A percentile compares a stretch with the other conserved stretches of the same genome.
phyloP scores from a whole-genome alignment of 2,329 filamentous ascomycete genomes.

The Penicillium sp. region DNA sequence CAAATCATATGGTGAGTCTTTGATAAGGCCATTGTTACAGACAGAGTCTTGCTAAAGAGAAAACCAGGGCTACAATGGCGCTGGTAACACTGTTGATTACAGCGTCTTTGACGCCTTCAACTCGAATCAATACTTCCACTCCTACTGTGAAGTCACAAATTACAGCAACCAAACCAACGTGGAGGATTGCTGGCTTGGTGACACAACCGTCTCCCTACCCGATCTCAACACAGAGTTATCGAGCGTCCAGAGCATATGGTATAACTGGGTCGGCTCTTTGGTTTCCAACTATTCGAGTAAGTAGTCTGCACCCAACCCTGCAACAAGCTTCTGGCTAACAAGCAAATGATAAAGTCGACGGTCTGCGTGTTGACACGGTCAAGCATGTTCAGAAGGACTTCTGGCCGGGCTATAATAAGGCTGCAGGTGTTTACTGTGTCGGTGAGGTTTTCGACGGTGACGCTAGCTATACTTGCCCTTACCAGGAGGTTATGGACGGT shows the following conservation, averaged over 20 bases:
- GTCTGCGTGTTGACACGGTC: background rate
- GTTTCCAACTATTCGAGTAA: conserved; percentile 64
- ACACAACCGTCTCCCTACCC: conserved; percentile 59
- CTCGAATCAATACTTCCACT: conserved; percentile 60
- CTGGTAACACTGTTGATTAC: conserved; percentile 55
- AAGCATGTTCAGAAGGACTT: conserved; percentile 52
- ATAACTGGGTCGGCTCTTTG: conserved; percentile 61
- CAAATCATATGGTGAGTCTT: conserved; percentile 21
- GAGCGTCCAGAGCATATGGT: conserved; percentile 53
- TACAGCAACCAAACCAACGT: conserved; percentile 53
- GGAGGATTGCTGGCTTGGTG: conserved; percentile 57
- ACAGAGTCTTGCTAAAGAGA: too few species aligned
- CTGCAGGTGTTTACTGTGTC: conserved; percentile 51
- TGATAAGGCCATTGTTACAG: background rate
- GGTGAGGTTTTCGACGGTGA: conserved; percentile 51
- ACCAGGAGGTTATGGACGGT: conserved; percentile 49
- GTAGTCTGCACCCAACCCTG: background rate
- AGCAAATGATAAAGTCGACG: background rate
- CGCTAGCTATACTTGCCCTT: conserved; percentile 43
- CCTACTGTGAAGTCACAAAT: conserved; percentile 56
- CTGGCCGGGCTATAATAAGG: conserved; percentile 44
- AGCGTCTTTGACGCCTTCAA: conserved; percentile 57
- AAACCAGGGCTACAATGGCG: conserved; percentile 48
- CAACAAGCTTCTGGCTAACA: background rate
- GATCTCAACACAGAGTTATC: conserved; percentile 61